Conservation (phyloP, 768 basidiomycete species). For the Strobilomyces echinocephalus region DNA sequence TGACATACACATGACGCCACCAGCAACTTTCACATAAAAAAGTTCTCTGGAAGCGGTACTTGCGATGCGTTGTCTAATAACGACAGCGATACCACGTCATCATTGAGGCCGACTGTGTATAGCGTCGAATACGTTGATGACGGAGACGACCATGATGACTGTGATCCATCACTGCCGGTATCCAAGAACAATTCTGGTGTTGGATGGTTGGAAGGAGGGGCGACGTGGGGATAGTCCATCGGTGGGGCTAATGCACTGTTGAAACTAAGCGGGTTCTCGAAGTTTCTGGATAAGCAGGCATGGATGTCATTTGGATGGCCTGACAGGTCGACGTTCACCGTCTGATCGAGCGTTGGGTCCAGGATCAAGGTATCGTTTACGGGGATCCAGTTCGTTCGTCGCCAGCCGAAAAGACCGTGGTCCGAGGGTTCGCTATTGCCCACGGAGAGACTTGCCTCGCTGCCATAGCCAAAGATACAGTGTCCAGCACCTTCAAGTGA, state of each 20-base stretch:
- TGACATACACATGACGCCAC: too few relatives aligned
- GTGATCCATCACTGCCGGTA: constrained; percentile 10
- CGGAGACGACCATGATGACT: constrained; percentile 22
- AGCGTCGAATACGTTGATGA: constrained; percentile 22
- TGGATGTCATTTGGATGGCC: constrained; percentile 2
- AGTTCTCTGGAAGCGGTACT: constrained; percentile 11
- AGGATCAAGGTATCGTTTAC: constrained; percentile 1
- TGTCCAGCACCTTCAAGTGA: constrained; percentile 10
- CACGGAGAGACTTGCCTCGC: neutral
- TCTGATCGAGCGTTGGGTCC: constrained; percentile 3
- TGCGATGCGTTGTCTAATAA: constrained; percentile 7
- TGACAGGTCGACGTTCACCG: neutral
- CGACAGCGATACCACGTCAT: constrained; percentile 8
- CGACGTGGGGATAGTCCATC: constrained; percentile 5
- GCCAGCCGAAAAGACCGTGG: constrained; percentile 4
- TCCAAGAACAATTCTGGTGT: constrained; percentile 14
- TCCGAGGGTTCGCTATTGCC: constrained; percentile 3
- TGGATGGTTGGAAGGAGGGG: constrained; percentile 10
- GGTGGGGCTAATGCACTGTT: constrained; percentile 1
- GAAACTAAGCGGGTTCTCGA: constrained; percentile 3
- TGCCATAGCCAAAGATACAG: neutral
- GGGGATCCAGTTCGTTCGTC: constrained; percentile 1
- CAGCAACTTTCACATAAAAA: constrained; percentile 10
- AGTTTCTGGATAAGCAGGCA: neutral
- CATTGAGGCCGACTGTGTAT: constrained; percentile 6